Evolutionary conservation across 805 yeast genomes (phyloP).

Genomic region (Wickerhamiella azymoides): DNA sequence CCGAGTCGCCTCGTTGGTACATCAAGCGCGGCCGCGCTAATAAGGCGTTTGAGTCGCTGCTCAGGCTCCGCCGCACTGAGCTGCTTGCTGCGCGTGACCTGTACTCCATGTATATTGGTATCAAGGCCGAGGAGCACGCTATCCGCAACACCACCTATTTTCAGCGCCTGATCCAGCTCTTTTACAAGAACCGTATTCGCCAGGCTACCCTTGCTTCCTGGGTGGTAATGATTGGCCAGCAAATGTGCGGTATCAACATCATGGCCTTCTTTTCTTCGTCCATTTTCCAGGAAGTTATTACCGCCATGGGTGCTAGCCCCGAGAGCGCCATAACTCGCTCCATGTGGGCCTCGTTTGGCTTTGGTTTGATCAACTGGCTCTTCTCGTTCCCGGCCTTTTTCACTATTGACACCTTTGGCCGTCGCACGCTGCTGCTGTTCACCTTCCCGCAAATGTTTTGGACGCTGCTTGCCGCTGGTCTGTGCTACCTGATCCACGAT

Average conservation of each 20-base stretch:
- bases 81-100: constrained; percentile 53
- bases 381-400: constrained; percentile 75
- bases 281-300: constrained; percentile 39
- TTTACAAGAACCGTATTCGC: constrained; percentile 43
- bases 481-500: constrained; percentile 55
- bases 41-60: constrained; percentile 39
- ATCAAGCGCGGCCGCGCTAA: constrained; percentile 37
- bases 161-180: constrained; percentile 15
- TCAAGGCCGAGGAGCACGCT: constrained; percentile 31
- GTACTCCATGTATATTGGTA: constrained; percentile 42
- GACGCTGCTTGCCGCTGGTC: constrained; percentile 37
- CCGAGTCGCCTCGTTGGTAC: constrained; percentile 62
- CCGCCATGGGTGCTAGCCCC: constrained; percentile 30
- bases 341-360: constrained; percentile 72
- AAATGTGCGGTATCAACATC: constrained; percentile 80
- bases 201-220: constrained; percentile 70
- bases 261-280: constrained; percentile 76
- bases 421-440: constrained; percentile 43
- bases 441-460: constrained; percentile 50
- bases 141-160: constrained; percentile 31
- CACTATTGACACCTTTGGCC: constrained; percentile 65
- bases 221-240: constrained; percentile 81
- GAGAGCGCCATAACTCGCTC: constrained; percentile 44
- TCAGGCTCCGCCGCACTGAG: constrained; percentile 32
- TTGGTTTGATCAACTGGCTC: constrained; percentile 64